Conservation (phyloP, 257 asterid species). For the Capsicum pubescens region DNA sequence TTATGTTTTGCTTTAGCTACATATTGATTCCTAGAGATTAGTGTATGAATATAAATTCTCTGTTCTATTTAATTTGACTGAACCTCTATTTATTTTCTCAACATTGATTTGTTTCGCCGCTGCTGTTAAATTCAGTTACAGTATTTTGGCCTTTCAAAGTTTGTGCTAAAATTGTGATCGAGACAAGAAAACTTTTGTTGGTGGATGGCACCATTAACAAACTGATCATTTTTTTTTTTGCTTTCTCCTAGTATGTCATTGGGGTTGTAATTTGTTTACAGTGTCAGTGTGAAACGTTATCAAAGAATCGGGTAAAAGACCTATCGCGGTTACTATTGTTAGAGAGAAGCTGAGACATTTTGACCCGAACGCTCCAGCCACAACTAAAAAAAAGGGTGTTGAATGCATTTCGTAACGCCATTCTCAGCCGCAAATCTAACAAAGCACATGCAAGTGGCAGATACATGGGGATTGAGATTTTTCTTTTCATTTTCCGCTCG, state of each 20-base stretch:
- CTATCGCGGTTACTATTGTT: not conserved
- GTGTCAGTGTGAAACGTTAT: not conserved
- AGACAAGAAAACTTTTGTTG: not conserved
- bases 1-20: not conserved
- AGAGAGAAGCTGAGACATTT: constrained; percentile 8
- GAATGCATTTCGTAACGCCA: not conserved
- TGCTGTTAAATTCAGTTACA: not conserved
- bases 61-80: not conserved
- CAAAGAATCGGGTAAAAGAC: not conserved
- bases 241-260: constrained; percentile 2
- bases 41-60: not conserved
- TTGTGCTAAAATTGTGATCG: not conserved
- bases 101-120: not conserved
- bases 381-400: not conserved
- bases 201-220: constrained; percentile 3
- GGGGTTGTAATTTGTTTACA: not conserved
- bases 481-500: not conserved
- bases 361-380: not conserved
- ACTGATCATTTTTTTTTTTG: not conserved
- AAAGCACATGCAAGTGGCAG: not conserved
- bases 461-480: not conserved
- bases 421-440: not conserved
- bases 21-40: not conserved
- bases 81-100: not conserved
- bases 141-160: not conserved